Base-by-base conservation (phyloP, 306 rosid species). In the Cicer pinnatifidum region DNA sequence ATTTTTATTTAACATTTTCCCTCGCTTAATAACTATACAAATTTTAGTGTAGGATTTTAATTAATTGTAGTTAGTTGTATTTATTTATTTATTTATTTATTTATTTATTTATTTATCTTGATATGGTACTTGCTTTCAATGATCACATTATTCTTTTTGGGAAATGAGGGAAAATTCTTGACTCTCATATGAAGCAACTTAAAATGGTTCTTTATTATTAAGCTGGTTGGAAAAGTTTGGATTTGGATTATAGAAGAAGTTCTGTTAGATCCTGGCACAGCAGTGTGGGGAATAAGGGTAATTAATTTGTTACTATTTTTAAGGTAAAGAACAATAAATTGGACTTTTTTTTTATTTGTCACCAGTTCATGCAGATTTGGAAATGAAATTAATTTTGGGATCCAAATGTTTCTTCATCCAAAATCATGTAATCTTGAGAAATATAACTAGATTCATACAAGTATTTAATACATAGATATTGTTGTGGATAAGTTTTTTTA, bases 171-270 rank as follows among this genome's bases (percentile, higher is more conserved):
- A 33, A 82, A 88, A 89, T 92, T 84, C 96, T 84, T 90, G 75
- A 46, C 93, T 84, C 91, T 82, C 82, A 73, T 87, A 76, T 60
- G 84, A 90, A 83, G 94, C 96, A 86, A 92, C 77, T 39, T 10
- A 11, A 81, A 69, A 62, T 61, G 35, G 0, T 72, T 80, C 5
- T 74, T 59, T 67, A 57, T 17, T 78, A 41, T 44, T 50, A 41
- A 71, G 51, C 71, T 48, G 13, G 73, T 75, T 41, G 80, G 71
- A 75, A 78, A 78, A 75, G 63, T 44, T 40, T 60, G 60, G 69
- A 56, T 40, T 45, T 64, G 56, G 65, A 61, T 45, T 46, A 57
- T 70, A 77, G 56, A 41, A 61, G 59, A 70, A 78, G 67, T 78
- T 64, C 51, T 69, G 81, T 70, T 82, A 67, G 63, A 75, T 75